Conservation (phyloP, 345 rosid genomes). For the Linum tenue region DNA sequence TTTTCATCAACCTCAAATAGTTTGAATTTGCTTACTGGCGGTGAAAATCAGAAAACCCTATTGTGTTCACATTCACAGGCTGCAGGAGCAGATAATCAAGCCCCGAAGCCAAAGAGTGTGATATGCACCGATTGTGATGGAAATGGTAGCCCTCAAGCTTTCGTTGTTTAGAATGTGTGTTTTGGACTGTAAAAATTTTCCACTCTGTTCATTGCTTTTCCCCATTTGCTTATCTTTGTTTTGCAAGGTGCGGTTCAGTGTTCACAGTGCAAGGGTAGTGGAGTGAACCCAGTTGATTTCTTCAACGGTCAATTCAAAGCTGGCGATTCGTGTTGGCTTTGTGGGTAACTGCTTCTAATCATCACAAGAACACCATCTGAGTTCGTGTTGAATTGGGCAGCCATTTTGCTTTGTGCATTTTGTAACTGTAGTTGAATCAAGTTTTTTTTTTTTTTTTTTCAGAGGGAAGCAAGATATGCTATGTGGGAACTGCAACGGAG, state of each 20-base stretch:
- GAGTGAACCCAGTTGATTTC: slow-evolving; percentile 43
- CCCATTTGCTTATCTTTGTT: neutral
- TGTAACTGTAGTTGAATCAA: neutral
- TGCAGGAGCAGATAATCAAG: slow-evolving; percentile 18
- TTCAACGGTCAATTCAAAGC: slow-evolving; percentile 47
- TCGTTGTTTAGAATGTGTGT: neutral
- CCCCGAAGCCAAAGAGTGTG: slow-evolving; percentile 34
- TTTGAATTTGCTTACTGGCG: neutral
- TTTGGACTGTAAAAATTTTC: neutral
- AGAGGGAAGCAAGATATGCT: slow-evolving; percentile 46
- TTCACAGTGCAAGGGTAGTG: slow-evolving; percentile 53
- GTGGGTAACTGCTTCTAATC: slow-evolving; percentile 30
- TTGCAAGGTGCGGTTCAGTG: slow-evolving; percentile 43
- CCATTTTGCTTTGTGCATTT: neutral
- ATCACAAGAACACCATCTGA: neutral
- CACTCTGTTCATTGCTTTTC: no score
- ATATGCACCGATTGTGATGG: slow-evolving; percentile 41
- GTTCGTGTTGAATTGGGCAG: neutral
- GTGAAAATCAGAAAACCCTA: neutral
- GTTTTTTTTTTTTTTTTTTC: slow-evolving; percentile 19
- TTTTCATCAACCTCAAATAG: neutral
- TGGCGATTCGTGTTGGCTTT: slow-evolving; percentile 54
- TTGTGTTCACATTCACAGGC: slow-evolving; percentile 21
- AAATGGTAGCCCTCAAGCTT: slow-evolving; percentile 22
- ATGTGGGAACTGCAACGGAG: slow-evolving; percentile 58